Evolutionary conservation across 2,329 filamentous ascomycete species (phyloP), one percentile per base, ranked within the genome.

Genomic region (Clonostachys byssicola): DNA sequence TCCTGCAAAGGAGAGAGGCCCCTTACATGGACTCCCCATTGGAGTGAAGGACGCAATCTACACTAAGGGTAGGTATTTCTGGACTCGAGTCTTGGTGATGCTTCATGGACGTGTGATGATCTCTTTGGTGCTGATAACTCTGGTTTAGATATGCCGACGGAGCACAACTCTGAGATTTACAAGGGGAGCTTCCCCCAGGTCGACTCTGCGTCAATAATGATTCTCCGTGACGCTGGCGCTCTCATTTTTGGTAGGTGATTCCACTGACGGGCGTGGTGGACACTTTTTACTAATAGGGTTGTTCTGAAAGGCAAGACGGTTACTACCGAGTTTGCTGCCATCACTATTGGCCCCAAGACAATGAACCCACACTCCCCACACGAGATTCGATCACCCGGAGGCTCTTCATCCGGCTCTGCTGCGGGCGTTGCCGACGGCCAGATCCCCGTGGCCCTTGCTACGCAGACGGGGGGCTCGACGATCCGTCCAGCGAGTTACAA

Each of bases 391-490:
- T 87, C 84, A 0, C 84, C 85, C 0, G 85, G 85, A 1, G 85
- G 85, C 42, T 87, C 83, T 0, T 86, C 82, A 0, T 81, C 82
- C 0, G 85, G 85, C 0, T 86, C 83, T 0, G 85, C 72, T 0
- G 83, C 84, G 0, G 83, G 81, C 1, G 83, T 88, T 1, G 83
- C 69, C 7, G 85, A 88, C 52, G 76, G 77, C 45, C 84, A 88
- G 51, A 75, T 74, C 1, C 80, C 83, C 0, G 55, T 88, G 12
- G 74, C 67, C 0, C 64, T 88, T 0, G 85, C 83, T 1, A 85
- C 83, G 0, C 84, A 88, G 56, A 89, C 84, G 0, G 80, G 77
- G 3, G 85, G 85, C 0, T 83, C 78, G 49, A 79, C 72, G 0
- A 78, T 88, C 41, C 74, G 83, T 0, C 85, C 85, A 0, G 84